These are phyloP conservation scores for Fusarium haematococcum DNA, from an alignment of 2,329 filamentous ascomycete species.

Conservation along the genomic window DNA sequence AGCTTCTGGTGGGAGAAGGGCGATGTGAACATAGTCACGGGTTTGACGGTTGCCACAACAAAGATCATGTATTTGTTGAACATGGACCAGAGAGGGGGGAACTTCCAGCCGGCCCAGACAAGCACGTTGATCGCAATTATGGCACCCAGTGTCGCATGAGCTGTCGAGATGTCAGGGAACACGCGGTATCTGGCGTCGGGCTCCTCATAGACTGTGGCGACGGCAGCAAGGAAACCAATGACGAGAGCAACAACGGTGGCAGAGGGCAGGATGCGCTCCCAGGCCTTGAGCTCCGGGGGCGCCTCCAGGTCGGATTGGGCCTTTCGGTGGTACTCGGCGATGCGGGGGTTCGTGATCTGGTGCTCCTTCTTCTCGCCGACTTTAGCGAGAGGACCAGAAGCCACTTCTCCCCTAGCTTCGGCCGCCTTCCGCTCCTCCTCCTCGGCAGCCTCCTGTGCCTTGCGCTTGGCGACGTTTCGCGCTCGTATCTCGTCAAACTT, in stretches of 20 bases:
- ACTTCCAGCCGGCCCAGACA: constrained; percentile 70
- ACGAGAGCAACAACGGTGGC: constrained; percentile 60
- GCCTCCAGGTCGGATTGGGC: constrained; percentile 63
- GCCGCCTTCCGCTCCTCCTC: constrained; percentile 55
- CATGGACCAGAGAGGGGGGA: constrained; percentile 73
- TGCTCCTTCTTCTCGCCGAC: constrained; percentile 51
- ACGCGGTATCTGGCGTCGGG: constrained; percentile 64
- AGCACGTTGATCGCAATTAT: constrained; percentile 71
- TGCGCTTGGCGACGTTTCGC: constrained; percentile 61
- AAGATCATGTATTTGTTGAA: constrained; percentile 78
- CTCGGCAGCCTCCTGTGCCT: constrained; percentile 58
- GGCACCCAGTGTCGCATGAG: constrained; percentile 71
- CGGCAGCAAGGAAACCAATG: constrained; percentile 56
- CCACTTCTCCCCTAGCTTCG: constrained; percentile 55
- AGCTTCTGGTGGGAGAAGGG: constrained; percentile 76
- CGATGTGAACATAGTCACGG: constrained; percentile 71
- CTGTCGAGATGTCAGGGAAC: constrained; percentile 70
- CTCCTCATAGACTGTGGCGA: constrained; percentile 65
- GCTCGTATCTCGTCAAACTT: constrained; percentile 69
- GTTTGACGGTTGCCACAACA: constrained; percentile 72
- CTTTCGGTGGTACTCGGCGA: constrained; percentile 55
- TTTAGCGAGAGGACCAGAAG: constrained; percentile 57
- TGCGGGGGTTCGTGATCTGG: constrained; percentile 53
- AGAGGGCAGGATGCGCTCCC: constrained; percentile 68
- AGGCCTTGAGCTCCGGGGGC: constrained; percentile 62